Evolutionary conservation across 305 asterid species (phyloP), one percentile per base, ranked within the genome.

Genomic region (Salvia sclarea): DNA sequence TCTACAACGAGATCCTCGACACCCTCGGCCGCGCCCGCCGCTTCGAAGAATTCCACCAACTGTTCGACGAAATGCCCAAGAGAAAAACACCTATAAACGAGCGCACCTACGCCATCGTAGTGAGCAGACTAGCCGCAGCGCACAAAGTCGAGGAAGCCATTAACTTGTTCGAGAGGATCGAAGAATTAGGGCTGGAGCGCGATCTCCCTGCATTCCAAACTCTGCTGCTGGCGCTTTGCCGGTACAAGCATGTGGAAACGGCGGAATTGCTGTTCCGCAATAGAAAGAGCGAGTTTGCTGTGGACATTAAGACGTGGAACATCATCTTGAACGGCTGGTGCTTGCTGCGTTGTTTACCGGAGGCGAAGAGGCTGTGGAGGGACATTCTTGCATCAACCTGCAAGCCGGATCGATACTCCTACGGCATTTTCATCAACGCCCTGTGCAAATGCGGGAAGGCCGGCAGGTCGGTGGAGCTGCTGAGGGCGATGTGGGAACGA

Each of bases 251-350:
- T 20, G 96, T 87, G n/a, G 96, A 89, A 48, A 81, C 57, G 10
- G 98, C 98, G 8, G 98, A 91, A 47, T 25, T 63, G 2, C 71
- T 91, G 76, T 89, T 89, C 72, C 78, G 83, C 28, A 77, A 69
- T 21, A 78, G 64, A 74, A 79, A 55, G 66, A 65, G 52, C 18
- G 87, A 77, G 71, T 87, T 81, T n/a, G 9, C 14, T 78, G 79
- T 12, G 14, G 85, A 87, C 64, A 85, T 87, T 28, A 91, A 89
- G 78, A 81, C 95, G 0, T 76, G 96, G 84, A 91, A 91, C 61
- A 87, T 91, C 24, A 82, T 91, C 60, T 79, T 91, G 3, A 86
- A 86, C 48, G 96, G 98, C 16, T 91, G 96, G 98, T 89, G 98
- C 24, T 76, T 89, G 64, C 38, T 83, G 71, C 92, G 96, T 40